Base-by-base conservation (phyloP, 352 stramenopile genomes). In the Phytophthora cactorum region DNA sequence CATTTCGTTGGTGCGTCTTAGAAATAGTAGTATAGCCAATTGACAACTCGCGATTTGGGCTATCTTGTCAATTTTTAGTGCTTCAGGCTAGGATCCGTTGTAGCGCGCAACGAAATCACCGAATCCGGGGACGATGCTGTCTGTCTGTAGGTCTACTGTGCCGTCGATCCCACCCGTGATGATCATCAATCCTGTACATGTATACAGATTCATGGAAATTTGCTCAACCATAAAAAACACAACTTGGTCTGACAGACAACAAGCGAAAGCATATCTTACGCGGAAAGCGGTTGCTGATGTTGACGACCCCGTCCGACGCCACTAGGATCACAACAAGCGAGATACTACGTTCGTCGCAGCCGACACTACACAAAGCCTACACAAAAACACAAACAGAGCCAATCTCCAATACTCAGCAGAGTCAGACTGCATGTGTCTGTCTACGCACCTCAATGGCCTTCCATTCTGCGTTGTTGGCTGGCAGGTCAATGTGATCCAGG, bases 61-160 rank as follows among this genome's bases (percentile, higher is more conserved):
- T 22, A 22, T 22, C 17, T 22, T 22, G 17, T 22, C 17, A 22
- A 22, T 22, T 22, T 22, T 22, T 22, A 22, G 17, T 22, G 17
- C 17, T 22, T 22, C 17, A 0, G 17, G 0, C 17, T 22, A 22
- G 17, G 41, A 51, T 34, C 53, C 53, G 50, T 84, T 82, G 59
- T 86, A 89, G 10, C 78, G 68, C 27, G 60, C 63, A 1, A 79
- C 47, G 38, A 89, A 89, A 63, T 86, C 70, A 17, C 77, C 69
- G 12, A 89, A 70, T 15, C 77, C 75, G 1, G 63, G 63, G 29
- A 71, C 34, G 22, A 76, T 81, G 17, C 52, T 76, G 17, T 69
- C 52, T 6, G 67, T 70, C 2, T 50, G 54, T 5, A 32, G 46
- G 11, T 75, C 53, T 25, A 66, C 59, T 51, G 82, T 72, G 9